Conservation (phyloP, 495 filamentous ascomycete species). For the Pyrenula aspistea region DNA sequence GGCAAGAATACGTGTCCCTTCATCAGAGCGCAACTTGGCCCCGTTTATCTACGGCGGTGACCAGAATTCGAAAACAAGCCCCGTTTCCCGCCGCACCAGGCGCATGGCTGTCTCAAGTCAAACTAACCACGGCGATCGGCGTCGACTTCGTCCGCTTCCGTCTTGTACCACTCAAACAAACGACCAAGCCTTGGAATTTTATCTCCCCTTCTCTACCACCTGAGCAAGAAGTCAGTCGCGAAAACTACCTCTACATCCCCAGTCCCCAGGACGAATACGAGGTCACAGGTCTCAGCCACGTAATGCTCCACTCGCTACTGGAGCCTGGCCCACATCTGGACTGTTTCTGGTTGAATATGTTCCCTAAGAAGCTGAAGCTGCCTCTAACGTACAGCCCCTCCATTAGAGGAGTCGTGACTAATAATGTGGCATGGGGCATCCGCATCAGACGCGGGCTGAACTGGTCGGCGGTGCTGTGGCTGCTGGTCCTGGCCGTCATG, state of each 20-base stretch:
- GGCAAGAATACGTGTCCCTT: background rate
- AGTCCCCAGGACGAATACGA: background rate
- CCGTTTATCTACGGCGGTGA: background rate
- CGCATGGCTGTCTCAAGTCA: background rate
- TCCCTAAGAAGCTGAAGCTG: background rate
- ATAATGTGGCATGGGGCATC: background rate
- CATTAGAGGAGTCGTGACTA: background rate
- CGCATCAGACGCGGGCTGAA: background rate
- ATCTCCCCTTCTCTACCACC: background rate
- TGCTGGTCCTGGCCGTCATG: background rate
- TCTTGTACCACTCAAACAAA: background rate
- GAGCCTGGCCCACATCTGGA: background rate
- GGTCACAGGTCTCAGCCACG: background rate
- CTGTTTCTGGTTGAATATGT: background rate
- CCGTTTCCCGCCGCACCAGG: background rate
- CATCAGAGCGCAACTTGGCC: too few relatives aligned
- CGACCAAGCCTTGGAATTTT: background rate
- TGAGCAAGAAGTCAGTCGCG: background rate
- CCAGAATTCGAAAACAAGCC: background rate
- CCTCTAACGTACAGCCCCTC: background rate
- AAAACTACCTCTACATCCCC: background rate
- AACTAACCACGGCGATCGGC: background rate
- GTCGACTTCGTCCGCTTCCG: background rate
- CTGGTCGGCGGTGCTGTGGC: background rate
- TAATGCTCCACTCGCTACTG: background rate